Base-by-base conservation (phyloP, 352 stramenopile species). In the Globisporangium okanoganense region DNA sequence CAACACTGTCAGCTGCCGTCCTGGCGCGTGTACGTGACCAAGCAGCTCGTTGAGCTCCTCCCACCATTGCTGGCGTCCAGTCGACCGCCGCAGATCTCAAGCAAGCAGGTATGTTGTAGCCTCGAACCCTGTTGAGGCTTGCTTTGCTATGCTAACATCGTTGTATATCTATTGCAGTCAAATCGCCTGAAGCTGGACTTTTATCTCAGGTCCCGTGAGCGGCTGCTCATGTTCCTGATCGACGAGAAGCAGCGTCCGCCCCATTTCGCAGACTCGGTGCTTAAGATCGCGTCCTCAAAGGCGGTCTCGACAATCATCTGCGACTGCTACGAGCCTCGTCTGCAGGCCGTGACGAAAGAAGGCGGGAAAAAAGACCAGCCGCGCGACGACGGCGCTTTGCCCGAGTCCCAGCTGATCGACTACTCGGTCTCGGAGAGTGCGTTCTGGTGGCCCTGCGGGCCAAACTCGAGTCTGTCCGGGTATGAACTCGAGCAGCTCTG, bases 1-100 rank as follows among this genome's bases (percentile, higher is more conserved):
- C 71, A 90, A 35, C 84, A 96, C 65, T 88, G 75, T n/a, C 49
- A 75, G 40, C 58, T 82, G 8, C 62, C 66, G 0, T 76, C 75
- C 5, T 96, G 85, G 85, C 81, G 74, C 36, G 79, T 86, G 6
- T 91, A 79, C 62, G 85, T 94, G 36, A 87, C 73, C 0, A 96
- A 94, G 51, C 82, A 92, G 49, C 79, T 96, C 49, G 63, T 94
- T 45, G 82, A 92, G 27, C 52, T 96, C 6, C 61, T 94, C 6
- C 78, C 85, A 38, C 69, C 78, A 14, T 61, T 96, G 1, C 62
- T 96, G 4, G 60, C 66, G 16, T 86, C 87, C 1, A 89, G 92
- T 64, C 76, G 87, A 27, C 87, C 87, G 13, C 70, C 78, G 12
- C 76, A 87, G 55, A 64, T 75, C 12, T 80, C 76, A 4, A 74